Base-by-base conservation (phyloP, 1,139 yeast species). In the Hansenula lynferdii region DNA sequence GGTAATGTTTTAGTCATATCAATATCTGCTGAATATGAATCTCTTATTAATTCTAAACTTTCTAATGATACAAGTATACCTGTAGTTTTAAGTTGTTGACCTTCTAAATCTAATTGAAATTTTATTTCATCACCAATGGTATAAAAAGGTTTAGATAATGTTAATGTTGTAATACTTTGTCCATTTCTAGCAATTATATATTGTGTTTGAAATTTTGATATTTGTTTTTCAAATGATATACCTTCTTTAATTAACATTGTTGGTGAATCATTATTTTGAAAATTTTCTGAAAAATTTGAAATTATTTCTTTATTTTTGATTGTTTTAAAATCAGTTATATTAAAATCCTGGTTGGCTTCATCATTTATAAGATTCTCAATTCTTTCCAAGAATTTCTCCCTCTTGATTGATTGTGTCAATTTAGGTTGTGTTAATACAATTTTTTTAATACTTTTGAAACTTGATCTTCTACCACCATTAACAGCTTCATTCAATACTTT, bases 81-180 rank as follows among this genome's bases (percentile, higher is more conserved):
- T 17, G 62, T 58, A 2, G 58, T 51, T 23, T 28, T 21, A 1
- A 42, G 9, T 3, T 42, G 43, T 26, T 35, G 28, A 8, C 42
- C 25, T 21, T 44, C 41, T 23, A 65, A 51, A 24, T 56, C 56
- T 9, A 74, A 50, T 0, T 60, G 53, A 32, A 72, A 59, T 41
- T 64, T 64, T 9, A 75, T 60, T 40, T 71, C 74, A 28, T 76
- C 81, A 1, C 80, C 76, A 10, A 70, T 47, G 38, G 70, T 72
- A 48, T 66, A 76, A 42, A 68, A 68, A 1, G 74, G 67, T 44
- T 71, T 70, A 4, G 68, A 60, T 25, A 64, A 53, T 1, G 48
- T 41, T 19, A 65, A 32, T 15, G 51, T 54, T 8, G 65, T 56
- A 7, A 64, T 51, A 6, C 50, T 42, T 39, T 56, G 46, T 2